A percentile compares a stretch with the other conserved stretches of the same genome.
Evolutionary conservation across 768 basidiomycete species (phyloP).

Genomic region (Pulveroboletus sp.): DNA sequence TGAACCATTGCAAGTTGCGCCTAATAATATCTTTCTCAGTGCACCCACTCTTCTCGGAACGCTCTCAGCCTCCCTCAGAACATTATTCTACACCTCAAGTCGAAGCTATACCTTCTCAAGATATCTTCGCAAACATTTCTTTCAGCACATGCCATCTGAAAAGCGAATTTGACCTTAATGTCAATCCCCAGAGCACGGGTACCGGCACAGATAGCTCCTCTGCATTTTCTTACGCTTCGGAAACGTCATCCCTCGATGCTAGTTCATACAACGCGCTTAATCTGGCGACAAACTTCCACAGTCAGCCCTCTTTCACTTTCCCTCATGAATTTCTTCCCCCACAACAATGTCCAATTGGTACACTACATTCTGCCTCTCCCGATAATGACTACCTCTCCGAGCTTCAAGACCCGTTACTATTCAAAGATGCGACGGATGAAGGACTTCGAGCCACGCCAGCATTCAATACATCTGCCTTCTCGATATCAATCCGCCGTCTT

Average conservation of each 20-base stretch:
- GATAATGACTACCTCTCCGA: constrained; percentile 13
- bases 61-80: constrained; percentile 11
- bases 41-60: constrained; percentile 24
- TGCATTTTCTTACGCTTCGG: constrained; percentile 5
- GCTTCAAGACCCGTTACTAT: constrained; percentile 9
- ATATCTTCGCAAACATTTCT: constrained; percentile 7
- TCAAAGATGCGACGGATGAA: constrained; percentile 12
- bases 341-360: constrained; percentile 4
- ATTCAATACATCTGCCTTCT: constrained; percentile 16
- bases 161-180: constrained; percentile 7
- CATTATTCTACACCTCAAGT: constrained; percentile 4
- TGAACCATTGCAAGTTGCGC: not conserved
- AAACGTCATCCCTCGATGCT: constrained; percentile 1
- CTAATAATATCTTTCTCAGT: constrained; percentile 13
- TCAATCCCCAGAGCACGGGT: constrained; percentile 5
- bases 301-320: constrained; percentile 1
- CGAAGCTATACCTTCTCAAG: constrained; percentile 5
- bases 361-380: not conserved
- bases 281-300: constrained; percentile 5
- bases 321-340: constrained; percentile 8
- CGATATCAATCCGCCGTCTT: constrained; percentile 31
- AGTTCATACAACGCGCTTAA: not conserved
- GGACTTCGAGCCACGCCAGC: constrained; percentile 8
- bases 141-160: constrained; percentile 10
- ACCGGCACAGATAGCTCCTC: not conserved